These are phyloP conservation scores for Amylocarpus encephaloides DNA, from an alignment of 2,329 filamentous ascomycete species.

Conservation along the genomic window DNA sequence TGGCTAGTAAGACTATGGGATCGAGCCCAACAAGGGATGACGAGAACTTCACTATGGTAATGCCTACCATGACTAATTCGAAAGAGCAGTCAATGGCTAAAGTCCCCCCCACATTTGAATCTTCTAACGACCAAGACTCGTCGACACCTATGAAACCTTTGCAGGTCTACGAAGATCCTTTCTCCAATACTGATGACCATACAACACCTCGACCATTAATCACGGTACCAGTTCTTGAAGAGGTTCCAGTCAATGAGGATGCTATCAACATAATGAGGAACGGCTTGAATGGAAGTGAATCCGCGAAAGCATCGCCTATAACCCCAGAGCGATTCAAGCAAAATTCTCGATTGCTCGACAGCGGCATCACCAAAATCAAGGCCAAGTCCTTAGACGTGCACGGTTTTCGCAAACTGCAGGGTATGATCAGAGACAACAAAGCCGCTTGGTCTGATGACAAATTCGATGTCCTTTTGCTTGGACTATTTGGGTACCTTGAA, in stretches of 20 bases:
- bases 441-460: slow-evolving; percentile 59
- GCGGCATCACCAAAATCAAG: slow-evolving; percentile 67
- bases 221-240: slow-evolving; percentile 48
- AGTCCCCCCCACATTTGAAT: slow-evolving; percentile 33
- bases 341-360: slow-evolving; percentile 59
- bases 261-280: slow-evolving; percentile 21
- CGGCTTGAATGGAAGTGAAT: slow-evolving; percentile 13
- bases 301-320: slow-evolving; percentile 19
- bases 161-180: slow-evolving; percentile 58
- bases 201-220: slow-evolving; percentile 40
- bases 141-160: slow-evolving; percentile 26
- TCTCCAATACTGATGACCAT: slow-evolving; percentile 41
- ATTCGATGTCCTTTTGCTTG: slow-evolving; percentile 61
- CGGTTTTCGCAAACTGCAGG: slow-evolving; percentile 72
- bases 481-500: slow-evolving; percentile 67
- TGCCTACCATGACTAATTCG: slow-evolving; percentile 40
- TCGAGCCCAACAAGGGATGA: slow-evolving; percentile 41
- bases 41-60: slow-evolving; percentile 48
- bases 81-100: slow-evolving; percentile 26
- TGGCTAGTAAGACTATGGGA: slow-evolving; percentile 13
- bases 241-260: slow-evolving; percentile 54
- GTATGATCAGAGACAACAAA: slow-evolving; percentile 61
- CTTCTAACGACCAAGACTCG: slow-evolving; percentile 34
- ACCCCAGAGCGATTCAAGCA: slow-evolving; percentile 51
- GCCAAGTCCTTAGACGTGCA: slow-evolving; percentile 70